These are phyloP conservation scores for Vitis hybrid DNA, from an alignment of 177 flowering plant species.

Conservation along the genomic window DNA sequence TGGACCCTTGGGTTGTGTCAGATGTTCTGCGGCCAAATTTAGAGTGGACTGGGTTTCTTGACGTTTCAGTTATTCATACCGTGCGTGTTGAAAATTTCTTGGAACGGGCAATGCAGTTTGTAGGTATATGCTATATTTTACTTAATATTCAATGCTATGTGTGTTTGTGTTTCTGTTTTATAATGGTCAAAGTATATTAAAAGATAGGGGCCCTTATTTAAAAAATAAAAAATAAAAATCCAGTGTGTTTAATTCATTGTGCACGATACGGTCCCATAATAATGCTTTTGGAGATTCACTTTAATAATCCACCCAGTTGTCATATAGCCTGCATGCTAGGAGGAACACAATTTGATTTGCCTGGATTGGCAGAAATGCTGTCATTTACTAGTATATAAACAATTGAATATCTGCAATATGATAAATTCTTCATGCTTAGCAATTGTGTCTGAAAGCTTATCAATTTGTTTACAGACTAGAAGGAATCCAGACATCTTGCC, in stretches of 20 bases:
- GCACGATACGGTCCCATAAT: not conserved
- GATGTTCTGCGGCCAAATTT: slow-evolving; percentile 85
- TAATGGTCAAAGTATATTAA: not conserved
- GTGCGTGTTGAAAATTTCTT: slow-evolving; percentile 78
- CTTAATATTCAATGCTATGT: not conserved
- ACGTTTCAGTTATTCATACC: slow-evolving; percentile 75
- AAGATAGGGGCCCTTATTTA: not conserved
- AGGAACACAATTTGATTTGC: not conserved
- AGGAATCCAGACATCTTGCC: not conserved
- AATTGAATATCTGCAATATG: not conserved
- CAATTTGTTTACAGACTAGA: not conserved
- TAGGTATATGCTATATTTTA: slow-evolving; percentile 34
- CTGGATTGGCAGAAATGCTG: not conserved
- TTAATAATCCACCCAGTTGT: not conserved
- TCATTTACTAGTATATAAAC: not conserved
- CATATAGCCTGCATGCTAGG: not conserved
- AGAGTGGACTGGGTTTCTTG: slow-evolving; percentile 81
- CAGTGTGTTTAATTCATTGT: not conserved
- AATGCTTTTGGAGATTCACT: not conserved
- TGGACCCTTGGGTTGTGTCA: slow-evolving; percentile 98
- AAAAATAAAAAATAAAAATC: not conserved
- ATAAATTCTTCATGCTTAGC: too few relatives aligned
- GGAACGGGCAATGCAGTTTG: slow-evolving; percentile 52
- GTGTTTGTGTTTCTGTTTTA: not conserved
- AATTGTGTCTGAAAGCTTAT: too few relatives aligned